Percentiles rank a stretch among this genome's conserved stretches.
Conservation (phyloP, 257 asterid genomes). For the Buddleja alternifolia region DNA sequence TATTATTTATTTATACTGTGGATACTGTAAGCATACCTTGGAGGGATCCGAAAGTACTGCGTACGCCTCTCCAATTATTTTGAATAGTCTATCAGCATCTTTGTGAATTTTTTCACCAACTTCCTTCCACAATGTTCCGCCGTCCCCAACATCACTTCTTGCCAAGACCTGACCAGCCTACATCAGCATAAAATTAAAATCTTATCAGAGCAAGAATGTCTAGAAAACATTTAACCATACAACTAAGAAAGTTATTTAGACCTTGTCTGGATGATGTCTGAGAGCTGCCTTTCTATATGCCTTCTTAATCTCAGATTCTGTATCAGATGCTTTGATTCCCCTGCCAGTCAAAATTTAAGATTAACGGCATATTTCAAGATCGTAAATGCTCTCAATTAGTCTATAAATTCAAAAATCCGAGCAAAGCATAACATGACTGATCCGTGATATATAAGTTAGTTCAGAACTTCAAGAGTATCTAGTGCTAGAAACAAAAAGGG, state of each 20-base stretch:
- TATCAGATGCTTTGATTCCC: slow-evolving; percentile 82
- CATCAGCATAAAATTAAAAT: slow-evolving; percentile 33
- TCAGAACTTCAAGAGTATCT: too few relatives aligned
- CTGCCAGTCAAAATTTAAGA: slow-evolving; percentile 44
- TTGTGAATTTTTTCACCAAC: slow-evolving; percentile 71
- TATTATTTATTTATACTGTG: background rate
- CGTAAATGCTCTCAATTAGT: slow-evolving; percentile 1
- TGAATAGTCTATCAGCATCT: slow-evolving; percentile 91
- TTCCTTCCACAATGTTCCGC: slow-evolving; percentile 74
- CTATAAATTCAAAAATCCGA: background rate
- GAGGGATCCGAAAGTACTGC: slow-evolving; percentile 82
- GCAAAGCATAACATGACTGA: slow-evolving; percentile 15
- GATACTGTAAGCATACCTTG: slow-evolving; percentile 51
- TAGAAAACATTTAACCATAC: slow-evolving; percentile 8
- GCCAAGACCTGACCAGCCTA: slow-evolving; percentile 84
- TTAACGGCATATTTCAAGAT: slow-evolving; percentile 19
- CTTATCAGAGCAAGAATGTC: slow-evolving; percentile 17
- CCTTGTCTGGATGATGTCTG: slow-evolving; percentile 98
- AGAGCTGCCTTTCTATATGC: slow-evolving; percentile 98
- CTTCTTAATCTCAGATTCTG: slow-evolving; percentile 90
- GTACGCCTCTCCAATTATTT: slow-evolving; percentile 94
- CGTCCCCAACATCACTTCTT: slow-evolving; percentile 68
- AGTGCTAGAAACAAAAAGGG: slow-evolving; percentile 10
- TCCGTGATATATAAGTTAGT: too few relatives aligned
- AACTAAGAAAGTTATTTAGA: slow-evolving; percentile 31